Conservation (phyloP, 495 filamentous ascomycete species). For the Penicillium taxi region DNA sequence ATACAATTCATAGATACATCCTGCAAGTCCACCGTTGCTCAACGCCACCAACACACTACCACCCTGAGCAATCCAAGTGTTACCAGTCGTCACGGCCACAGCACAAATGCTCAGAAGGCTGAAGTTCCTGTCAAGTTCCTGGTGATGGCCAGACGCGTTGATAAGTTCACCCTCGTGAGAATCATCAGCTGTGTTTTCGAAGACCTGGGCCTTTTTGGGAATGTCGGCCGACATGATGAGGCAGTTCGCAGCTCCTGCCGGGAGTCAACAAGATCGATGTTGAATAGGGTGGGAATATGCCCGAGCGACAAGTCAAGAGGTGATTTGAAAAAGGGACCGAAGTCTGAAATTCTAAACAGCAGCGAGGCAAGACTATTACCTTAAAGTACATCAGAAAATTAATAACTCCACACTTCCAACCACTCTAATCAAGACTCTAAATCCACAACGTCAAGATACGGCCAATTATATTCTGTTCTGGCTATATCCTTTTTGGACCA, state of each 20-base stretch:
- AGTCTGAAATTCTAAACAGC: too few species aligned
- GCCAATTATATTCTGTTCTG: conserved; percentile 16
- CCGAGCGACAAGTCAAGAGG: too few species aligned
- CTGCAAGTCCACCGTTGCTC: conserved; percentile 45
- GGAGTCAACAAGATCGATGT: too few species aligned
- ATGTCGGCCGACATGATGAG: conserved; percentile 12
- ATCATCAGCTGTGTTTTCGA: conserved; percentile 16
- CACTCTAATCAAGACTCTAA: conserved; percentile 12
- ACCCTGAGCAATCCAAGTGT: conserved; percentile 53
- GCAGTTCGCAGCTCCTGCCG: too few species aligned
- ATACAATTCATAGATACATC: conserved; percentile 48
- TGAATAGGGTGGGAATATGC: too few species aligned
- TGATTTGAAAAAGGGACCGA: too few species aligned
- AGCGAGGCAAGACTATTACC: too few species aligned
- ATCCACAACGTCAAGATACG: conserved; percentile 8
- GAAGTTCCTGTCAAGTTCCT: conserved; percentile 55
- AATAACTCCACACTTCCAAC: conserved; percentile 9
- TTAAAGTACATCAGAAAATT: too few species aligned
- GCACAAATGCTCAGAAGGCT: conserved; percentile 50
- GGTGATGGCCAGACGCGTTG: conserved; percentile 51
- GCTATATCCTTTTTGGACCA: too few species aligned
- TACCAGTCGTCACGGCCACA: conserved; percentile 48
- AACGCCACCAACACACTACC: conserved; percentile 38
- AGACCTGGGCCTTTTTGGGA: conserved; percentile 12
- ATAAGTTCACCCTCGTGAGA: conserved; percentile 22